These are phyloP conservation scores for Jamesozyma piceae DNA, from an alignment of 805 yeast species.

Conservation along the genomic window DNA sequence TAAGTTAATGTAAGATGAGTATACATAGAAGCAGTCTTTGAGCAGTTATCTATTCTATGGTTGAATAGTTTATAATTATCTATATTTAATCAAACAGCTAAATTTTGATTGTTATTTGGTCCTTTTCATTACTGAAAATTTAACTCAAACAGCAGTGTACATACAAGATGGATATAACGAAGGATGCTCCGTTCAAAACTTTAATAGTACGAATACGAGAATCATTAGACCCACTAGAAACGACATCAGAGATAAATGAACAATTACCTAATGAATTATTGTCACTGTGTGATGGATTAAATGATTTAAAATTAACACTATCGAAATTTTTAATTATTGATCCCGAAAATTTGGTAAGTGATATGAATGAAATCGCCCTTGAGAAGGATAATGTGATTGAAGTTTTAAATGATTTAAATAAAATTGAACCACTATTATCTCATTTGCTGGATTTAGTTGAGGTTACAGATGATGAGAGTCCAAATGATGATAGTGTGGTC, in stretches of 20 bases:
- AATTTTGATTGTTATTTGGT: too few relatives aligned
- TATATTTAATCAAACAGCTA: too few relatives aligned
- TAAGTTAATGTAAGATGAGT: too few relatives aligned
- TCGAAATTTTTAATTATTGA: background rate
- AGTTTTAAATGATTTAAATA: conserved; percentile 26
- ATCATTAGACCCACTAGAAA: background rate
- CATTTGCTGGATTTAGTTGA: conserved; percentile 33
- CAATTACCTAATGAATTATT: background rate
- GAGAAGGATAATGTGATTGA: background rate
- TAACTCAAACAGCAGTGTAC: background rate
- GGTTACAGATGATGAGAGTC: background rate
- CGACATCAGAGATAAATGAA: background rate
- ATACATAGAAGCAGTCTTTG: too few relatives aligned
- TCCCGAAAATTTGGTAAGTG: background rate
- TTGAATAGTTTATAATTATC: too few relatives aligned
- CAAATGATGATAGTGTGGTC: background rate
- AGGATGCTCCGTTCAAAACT: background rate
- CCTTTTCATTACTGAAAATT: too few relatives aligned
- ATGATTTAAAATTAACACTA: background rate
- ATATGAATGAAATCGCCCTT: conserved; percentile 1
- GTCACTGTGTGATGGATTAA: background rate
- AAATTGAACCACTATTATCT: conserved; percentile 30
- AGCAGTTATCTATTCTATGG: too few relatives aligned
- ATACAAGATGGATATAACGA: background rate
- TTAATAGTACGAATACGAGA: background rate